Evolutionary conservation across 352 stramenopile species (phyloP), one percentile per base, ranked within the genome.

Genomic region (Phytopythium litorale): DNA sequence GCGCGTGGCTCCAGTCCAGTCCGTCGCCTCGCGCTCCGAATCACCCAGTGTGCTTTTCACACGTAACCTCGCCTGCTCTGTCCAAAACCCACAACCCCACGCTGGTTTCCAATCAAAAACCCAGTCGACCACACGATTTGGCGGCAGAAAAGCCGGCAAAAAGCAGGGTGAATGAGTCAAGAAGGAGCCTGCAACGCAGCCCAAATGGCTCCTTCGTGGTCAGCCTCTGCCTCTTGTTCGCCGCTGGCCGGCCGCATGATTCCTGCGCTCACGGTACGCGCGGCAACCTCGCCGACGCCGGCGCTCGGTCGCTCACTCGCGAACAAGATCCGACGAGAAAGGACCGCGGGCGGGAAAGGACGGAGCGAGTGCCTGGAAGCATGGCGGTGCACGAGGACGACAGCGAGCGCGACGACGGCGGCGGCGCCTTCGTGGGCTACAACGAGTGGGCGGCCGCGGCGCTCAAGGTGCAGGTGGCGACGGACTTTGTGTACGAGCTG

Each of bases 401-500:
- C 21, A 21, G 60, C 33, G 52, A 32, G 38, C 28, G 42, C 9
- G 57, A 50, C 28, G 56, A 64, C 54, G 56, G 45, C 33, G 56
- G 45, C 33, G 55, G 76, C 56, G 70, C 60, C 21, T 84, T 87
- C 48, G 67, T 92, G n/a, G 82, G 84, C 42, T 94, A 88, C 66
- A 88, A 93, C 58, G 82, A 89, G 70, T 93, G 84, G 84, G 84
- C 84, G 3, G 52, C 61, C 15, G 62, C 71, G 49, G 42, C 59
- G 51, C 77, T 93, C 35, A 67, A 79, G 46, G 81, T 92, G 59
- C 60, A 67, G 45, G 71, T 92, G 32, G 75, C 69, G 42, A 91
- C 81, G 9, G 85, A 92, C 73, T 94, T 94, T 65, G 85, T 94
- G 51, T 94, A 94, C 71, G 85, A 94, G 70, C 70, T 70, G 25